Percentiles rank a stretch among this genome's conserved stretches.
Evolutionary conservation across 345 rosid species (phyloP).

Genomic region (Eucalyptus microcorys): DNA sequence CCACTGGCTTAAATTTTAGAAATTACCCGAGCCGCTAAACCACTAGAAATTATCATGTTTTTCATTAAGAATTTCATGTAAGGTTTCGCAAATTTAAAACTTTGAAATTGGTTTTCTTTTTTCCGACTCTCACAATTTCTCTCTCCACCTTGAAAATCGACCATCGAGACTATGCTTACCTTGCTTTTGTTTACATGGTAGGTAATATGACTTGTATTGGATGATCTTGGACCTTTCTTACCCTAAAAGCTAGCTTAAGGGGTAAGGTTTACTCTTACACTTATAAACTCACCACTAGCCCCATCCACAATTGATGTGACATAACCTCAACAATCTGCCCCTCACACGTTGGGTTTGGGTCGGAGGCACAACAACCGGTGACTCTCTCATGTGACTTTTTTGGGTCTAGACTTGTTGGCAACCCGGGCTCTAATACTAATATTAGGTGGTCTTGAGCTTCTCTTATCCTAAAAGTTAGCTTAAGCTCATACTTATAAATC

Average conservation of each 20-base stretch:
- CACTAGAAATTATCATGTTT: neutral
- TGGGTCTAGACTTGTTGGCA: no score
- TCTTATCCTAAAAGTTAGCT: no score
- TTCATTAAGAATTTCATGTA: neutral
- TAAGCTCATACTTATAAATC: no score
- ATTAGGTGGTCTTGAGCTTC: no score
- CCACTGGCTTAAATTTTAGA: neutral
- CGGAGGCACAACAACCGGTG: rapidly evolving
- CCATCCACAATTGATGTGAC: rapidly evolving
- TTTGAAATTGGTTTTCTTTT: neutral
- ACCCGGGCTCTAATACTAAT: rapidly evolving
- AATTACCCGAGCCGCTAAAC: neutral
- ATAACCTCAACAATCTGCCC: no score
- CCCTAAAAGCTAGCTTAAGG: no score
- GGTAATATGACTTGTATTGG: neutral
- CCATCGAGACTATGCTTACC: neutral
- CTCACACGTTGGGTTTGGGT: no score
- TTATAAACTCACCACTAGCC: no score
- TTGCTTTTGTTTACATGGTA: neutral
- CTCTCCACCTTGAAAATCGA: neutral
- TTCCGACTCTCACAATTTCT: neutral
- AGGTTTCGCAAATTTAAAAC: neutral
- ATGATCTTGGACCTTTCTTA: no score
- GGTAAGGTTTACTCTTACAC: rapidly evolving
- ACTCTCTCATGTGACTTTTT: no score